phyloP scores from a whole-genome alignment of 345 rosid genomes.

The Anastatica hierochuntica region DNA sequence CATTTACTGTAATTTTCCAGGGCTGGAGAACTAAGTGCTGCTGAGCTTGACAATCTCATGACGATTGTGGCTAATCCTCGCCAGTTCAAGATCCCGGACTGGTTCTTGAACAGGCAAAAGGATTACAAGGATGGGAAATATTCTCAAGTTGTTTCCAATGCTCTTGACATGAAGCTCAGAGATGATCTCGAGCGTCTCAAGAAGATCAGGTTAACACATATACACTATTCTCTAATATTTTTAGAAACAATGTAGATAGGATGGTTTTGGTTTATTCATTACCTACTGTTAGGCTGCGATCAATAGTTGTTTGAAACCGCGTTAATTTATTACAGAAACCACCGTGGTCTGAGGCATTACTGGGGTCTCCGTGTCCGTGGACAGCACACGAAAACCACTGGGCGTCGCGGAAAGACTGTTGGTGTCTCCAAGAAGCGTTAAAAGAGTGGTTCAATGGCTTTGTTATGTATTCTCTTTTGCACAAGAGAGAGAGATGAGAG shows the following conservation, averaged over 20 bases:
- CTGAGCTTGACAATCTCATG: constrained; percentile 86
- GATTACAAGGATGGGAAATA: constrained; percentile 86
- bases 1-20: constrained; percentile 13
- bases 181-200: constrained; percentile 91
- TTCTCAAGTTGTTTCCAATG: constrained; percentile 86
- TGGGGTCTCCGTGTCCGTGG: constrained; percentile 99
- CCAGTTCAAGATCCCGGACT: constrained; percentile 86
- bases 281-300: too few species aligned
- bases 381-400: constrained; percentile 95
- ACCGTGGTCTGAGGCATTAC: constrained; percentile 94
- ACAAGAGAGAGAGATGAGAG: too few species aligned
- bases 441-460: background rate
- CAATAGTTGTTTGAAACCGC: too few species aligned
- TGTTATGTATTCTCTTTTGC: too few species aligned
- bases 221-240: too few species aligned
- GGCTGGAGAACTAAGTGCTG: constrained; percentile 79
- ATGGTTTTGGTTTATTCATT: too few species aligned
- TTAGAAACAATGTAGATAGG: too few species aligned
- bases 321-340: constrained; percentile 50
- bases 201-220: constrained; percentile 54
- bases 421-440: constrained; percentile 85
- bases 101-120: constrained; percentile 90
- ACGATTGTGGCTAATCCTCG: constrained; percentile 75
- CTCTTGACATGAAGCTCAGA: constrained; percentile 88
- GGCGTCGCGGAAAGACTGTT: constrained; percentile 88